These are phyloP conservation scores for Echinochloa phyllopogon DNA, from an alignment of 176 grass and related monocot species.

Conservation along the genomic window DNA sequence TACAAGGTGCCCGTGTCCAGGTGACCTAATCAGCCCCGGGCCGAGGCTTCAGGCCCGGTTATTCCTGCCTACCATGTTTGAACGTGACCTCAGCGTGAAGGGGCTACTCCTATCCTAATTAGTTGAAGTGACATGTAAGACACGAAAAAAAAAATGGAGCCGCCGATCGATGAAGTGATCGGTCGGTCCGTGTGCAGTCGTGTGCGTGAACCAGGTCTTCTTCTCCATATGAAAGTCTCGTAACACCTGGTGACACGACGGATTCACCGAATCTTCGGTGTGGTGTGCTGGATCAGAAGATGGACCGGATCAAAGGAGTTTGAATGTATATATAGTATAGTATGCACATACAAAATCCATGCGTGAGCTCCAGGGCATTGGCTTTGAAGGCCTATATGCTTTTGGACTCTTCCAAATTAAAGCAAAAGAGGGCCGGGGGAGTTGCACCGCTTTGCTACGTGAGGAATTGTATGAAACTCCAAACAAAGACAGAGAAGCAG, in stretches of 20 bases:
- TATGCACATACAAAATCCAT: background rate
- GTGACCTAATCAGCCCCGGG: conserved; percentile 33
- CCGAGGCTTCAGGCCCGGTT: background rate
- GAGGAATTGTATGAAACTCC: too few relatives aligned
- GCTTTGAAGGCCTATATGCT: background rate
- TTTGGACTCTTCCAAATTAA: background rate
- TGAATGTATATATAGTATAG: background rate
- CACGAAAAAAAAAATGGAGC: conserved; percentile 22
- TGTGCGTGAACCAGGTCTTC: conserved; percentile 4
- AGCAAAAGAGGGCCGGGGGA: background rate
- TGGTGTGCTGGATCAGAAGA: background rate
- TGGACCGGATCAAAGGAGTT: background rate
- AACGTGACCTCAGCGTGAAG: conserved; percentile 37
- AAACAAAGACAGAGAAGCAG: background rate
- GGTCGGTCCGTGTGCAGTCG: background rate
- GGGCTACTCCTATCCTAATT: too few relatives aligned
- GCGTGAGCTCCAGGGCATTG: background rate
- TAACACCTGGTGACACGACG: background rate
- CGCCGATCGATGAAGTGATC: background rate
- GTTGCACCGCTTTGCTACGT: background rate
- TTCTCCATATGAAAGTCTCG: background rate
- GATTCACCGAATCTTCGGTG: background rate
- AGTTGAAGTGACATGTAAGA: conserved; percentile 24
- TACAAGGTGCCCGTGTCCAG: conserved; percentile 11
- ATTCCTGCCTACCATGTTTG: conserved; percentile 48